These are phyloP conservation scores for Beauveria sp. DNA, from an alignment of 2,329 filamentous ascomycete species.

Conservation along the genomic window DNA sequence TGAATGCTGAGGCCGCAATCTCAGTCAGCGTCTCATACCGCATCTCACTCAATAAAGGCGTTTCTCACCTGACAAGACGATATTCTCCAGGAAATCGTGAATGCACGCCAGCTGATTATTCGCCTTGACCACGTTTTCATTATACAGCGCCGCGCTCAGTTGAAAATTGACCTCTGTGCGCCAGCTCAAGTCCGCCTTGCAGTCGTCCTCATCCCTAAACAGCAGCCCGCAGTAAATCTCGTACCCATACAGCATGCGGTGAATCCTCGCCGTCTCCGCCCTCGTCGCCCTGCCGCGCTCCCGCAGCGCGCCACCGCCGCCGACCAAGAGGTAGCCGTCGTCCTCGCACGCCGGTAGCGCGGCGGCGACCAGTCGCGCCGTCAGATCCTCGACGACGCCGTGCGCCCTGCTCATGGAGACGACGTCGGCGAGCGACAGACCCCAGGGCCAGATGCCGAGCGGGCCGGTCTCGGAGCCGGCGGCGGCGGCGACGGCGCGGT, in stretches of 20 bases:
- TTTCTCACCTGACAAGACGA: neutral
- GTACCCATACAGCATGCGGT: neutral
- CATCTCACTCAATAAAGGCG: neutral
- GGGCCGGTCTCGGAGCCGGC: neutral
- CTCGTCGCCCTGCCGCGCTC: neutral
- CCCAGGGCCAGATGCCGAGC: conserved; percentile 5
- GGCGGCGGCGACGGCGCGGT: neutral
- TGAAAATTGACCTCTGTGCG: neutral
- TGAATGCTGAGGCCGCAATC: neutral
- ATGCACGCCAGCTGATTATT: conserved; percentile 1
- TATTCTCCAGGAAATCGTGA: conserved; percentile 5
- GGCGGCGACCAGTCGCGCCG: neutral
- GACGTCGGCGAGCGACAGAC: conserved; percentile 3
- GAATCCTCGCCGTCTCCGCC: neutral
- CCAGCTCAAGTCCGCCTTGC: neutral
- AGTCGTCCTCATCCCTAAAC: neutral
- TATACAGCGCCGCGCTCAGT: neutral
- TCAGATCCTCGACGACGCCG: conserved; percentile 1
- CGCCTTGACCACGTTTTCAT: neutral
- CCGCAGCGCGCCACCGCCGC: too few relatives aligned
- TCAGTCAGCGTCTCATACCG: neutral
- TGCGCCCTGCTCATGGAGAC: conserved; percentile 5
- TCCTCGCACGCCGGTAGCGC: neutral
- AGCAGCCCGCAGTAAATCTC: conserved; percentile 3
- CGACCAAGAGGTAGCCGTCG: neutral